Evolutionary conservation across 2,329 filamentous ascomycete genomes (phyloP), one percentile per base, ranked within the genome.

Genomic region (Botryotinia convoluta): DNA sequence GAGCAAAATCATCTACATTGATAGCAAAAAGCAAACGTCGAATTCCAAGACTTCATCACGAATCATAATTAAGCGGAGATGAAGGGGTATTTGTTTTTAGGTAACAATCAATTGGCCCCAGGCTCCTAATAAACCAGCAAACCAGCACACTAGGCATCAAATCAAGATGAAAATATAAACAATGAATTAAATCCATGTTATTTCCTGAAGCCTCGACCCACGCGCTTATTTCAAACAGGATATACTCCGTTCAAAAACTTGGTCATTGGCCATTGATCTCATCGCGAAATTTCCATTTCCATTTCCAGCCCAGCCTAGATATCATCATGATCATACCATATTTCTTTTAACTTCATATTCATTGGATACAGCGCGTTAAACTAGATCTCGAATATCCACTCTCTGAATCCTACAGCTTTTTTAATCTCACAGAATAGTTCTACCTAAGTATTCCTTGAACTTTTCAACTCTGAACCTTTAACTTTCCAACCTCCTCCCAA

Each of bases 211-310:
- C 22, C 12, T 35, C 35, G 6, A 62, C 22, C 32, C 35, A 39
- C 35, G 60, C 60, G 60, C 60, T 39, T 62, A 62, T 39, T 62
- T 62, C 35, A 62, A 42, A 62, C 35, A 18, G 60, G 60, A 62
- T 62, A 62, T 62, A 62, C 35, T n/a, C 60, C 60, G 60, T 62
- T 4, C 37, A 39, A 61, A 62, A 61, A 62, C 60, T 62, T 39
- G 26, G 59, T 37, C 59, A 61, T 61, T 61, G 51, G n/a, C 4
- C 48, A 6, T 4, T 37, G 35, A 61, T 61, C 22, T 39, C 59
- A 22, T 26, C 35, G 32, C 59, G 59, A 61, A 61, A 37, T 37
- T 61, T 61, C 35, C 59, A 61, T 61, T 61, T 61, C 32, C 35
- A 35, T 57, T 57, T 57, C 35, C 22, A 35, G 57, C 57, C 32